A percentile compares a stretch with the other conserved stretches of the same genome.
Conservation (phyloP, 805 yeast genomes). For the Yamadazyma akitaensis region DNA sequence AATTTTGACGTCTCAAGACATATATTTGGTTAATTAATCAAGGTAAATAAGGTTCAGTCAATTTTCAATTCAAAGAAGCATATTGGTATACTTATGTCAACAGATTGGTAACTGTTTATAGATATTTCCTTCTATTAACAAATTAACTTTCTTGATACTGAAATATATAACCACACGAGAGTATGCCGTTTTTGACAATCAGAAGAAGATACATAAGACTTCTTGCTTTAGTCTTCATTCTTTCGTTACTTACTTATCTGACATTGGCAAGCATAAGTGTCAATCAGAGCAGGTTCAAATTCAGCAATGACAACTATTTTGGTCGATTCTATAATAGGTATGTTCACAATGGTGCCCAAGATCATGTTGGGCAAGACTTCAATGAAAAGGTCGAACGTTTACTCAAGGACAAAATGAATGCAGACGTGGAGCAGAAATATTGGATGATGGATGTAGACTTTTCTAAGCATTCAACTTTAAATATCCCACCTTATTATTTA, state of each 20-base stretch:
- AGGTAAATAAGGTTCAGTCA: too few relatives aligned
- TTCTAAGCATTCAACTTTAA: slow-evolving; percentile 9
- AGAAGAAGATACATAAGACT: slow-evolving; percentile 8
- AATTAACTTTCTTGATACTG: background rate
- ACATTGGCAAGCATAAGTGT: slow-evolving; percentile 2
- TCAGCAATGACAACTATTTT: slow-evolving; percentile 8
- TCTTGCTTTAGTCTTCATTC: slow-evolving; percentile 1
- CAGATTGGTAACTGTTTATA: too few relatives aligned
- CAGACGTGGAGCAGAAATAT: slow-evolving; percentile 24
- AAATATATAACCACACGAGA: background rate
- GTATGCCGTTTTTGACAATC: slow-evolving; percentile 3
- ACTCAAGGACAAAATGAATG: slow-evolving; percentile 12
- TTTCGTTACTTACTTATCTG: background rate
- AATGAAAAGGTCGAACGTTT: slow-evolving; percentile 17
- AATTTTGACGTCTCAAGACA: too few relatives aligned
- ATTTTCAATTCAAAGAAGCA: background rate
- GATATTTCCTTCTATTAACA: too few relatives aligned
- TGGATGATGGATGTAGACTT: slow-evolving; percentile 19
- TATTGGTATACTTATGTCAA: background rate
- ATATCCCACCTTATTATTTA: slow-evolving; percentile 12
- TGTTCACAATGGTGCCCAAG: background rate
- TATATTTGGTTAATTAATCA: too few relatives aligned
- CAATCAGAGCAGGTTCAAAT: background rate
- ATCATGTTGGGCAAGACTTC: slow-evolving; percentile 7
- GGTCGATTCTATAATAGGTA: slow-evolving; percentile 9